These are phyloP conservation scores for Colletotrichum lentis DNA, from an alignment of 2,329 filamentous ascomycete genomes.

Conservation along the genomic window DNA sequence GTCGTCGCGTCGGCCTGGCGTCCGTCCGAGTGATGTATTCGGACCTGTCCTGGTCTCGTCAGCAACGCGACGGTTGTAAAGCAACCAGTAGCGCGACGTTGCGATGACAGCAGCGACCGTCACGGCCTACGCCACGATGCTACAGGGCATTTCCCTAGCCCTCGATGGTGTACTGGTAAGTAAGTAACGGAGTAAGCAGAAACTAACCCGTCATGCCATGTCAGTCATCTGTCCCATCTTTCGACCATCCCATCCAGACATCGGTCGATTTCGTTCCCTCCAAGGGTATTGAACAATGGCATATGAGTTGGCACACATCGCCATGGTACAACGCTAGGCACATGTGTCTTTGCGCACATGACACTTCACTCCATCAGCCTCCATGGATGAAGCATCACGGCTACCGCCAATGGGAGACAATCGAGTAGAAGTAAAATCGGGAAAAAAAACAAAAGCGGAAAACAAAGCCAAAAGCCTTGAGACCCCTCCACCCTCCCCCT, in stretches of 20 bases:
- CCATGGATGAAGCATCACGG: too few relatives aligned
- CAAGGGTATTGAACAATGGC: background rate
- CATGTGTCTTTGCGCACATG: constrained; percentile 1
- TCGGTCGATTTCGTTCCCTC: constrained; percentile 21
- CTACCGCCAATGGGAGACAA: background rate
- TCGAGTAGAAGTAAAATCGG: background rate
- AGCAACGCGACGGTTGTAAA: background rate
- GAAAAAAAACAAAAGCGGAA: background rate
- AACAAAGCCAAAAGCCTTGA: background rate
- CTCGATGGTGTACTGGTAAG: background rate
- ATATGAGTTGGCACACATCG: background rate
- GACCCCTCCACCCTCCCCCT: too few relatives aligned
- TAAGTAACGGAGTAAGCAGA: too few relatives aligned
- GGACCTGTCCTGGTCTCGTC: background rate
- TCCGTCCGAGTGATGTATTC: background rate
- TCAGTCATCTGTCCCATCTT: constrained; percentile 34
- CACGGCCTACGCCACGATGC: background rate
- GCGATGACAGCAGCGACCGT: background rate
- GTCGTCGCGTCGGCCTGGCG: background rate
- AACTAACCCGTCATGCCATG: too few relatives aligned
- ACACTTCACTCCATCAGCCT: background rate
- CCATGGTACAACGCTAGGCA: constrained; percentile 6
- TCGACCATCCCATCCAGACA: constrained; percentile 23
- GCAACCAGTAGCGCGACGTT: background rate
- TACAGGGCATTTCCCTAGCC: constrained; percentile 12